phyloP scores from a whole-genome alignment of 1,284 basidiomycete genomes.

The Coniferiporia weirii region DNA sequence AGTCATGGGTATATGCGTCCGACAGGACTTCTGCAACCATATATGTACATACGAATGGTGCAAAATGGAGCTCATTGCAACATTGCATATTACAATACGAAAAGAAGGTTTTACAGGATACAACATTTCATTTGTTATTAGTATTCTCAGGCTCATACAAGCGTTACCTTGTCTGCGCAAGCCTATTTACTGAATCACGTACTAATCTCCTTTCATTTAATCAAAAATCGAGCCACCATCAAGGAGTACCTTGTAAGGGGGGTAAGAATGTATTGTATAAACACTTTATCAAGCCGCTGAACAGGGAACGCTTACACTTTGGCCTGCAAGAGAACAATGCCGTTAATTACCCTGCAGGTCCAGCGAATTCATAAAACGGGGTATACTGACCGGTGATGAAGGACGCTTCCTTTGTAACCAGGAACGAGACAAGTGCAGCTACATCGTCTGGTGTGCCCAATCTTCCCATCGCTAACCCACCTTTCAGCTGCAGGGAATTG shows the following conservation, averaged over 20 bases:
- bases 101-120: too few relatives aligned
- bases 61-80: too few relatives aligned
- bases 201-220: background rate
- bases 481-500: background rate
- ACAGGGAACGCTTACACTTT: background rate
- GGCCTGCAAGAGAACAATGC: background rate
- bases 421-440: conserved; percentile 20
- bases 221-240: background rate
- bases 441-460: conserved; percentile 20
- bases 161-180: background rate
- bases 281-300: background rate
- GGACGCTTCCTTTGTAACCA: conserved; percentile 20
- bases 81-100: too few relatives aligned
- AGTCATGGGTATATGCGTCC: too few relatives aligned
- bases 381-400: conserved; percentile 22
- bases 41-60: too few relatives aligned
- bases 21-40: too few relatives aligned
- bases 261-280: background rate
- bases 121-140: too few relatives aligned
- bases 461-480: conserved; percentile 4
- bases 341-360: background rate
- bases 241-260: background rate
- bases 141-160: too few relatives aligned
- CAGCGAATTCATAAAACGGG: background rate
- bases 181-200: background rate